phyloP scores from a whole-genome alignment of 208 protist genomes.

The Polymyxa betae region DNA sequence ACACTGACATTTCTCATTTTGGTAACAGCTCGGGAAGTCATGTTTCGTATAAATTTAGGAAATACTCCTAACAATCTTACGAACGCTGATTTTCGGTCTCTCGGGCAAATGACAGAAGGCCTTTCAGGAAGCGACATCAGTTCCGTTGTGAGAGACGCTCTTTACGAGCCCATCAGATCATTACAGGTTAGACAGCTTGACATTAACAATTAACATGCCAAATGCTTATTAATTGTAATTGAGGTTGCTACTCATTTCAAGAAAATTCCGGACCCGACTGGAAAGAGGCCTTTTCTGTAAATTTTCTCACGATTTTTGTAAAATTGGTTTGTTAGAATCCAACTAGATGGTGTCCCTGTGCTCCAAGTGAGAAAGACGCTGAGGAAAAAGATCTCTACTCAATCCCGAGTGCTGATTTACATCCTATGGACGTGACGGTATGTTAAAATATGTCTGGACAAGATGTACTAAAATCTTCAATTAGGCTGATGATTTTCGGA shows the following conservation, averaged over 20 bases:
- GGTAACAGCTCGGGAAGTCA: neutral
- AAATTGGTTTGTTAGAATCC: neutral
- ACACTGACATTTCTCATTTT: neutral
- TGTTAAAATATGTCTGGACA: neutral
- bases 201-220: neutral
- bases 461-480: neutral
- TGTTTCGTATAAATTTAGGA: constrained; percentile 49
- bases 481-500: constrained; percentile 17
- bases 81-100: constrained; percentile 52
- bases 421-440: constrained; percentile 62
- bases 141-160: constrained; percentile 64
- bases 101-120: constrained; percentile 45
- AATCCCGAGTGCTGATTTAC: constrained; percentile 37
- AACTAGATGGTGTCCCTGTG: constrained; percentile 50
- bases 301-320: no score
- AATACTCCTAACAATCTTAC: constrained; percentile 53
- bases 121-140: constrained; percentile 57
- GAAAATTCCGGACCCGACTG: constrained; percentile 35
- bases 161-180: constrained; percentile 69
- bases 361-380: constrained; percentile 58
- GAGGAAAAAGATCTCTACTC: constrained; percentile 58
- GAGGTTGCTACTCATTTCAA: constrained; percentile 70
- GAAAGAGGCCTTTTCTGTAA: neutral
- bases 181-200: constrained; percentile 12
- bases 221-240: neutral